phyloP scores from a whole-genome alignment of 2,329 filamentous ascomycete species.

The Calonectria hawksworthii region DNA sequence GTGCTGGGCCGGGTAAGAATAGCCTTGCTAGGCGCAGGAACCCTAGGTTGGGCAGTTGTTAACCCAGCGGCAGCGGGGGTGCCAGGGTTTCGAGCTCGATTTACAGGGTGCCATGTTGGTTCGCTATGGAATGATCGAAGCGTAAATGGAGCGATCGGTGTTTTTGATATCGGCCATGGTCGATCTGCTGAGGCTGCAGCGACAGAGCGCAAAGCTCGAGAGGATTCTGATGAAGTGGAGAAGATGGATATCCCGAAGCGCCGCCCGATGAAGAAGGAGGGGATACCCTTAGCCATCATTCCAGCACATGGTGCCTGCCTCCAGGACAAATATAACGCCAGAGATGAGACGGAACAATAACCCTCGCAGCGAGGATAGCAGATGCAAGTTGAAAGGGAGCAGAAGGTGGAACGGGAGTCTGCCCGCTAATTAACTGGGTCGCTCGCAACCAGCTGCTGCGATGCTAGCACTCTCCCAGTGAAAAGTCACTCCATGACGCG shows the following conservation, averaged over 20 bases:
- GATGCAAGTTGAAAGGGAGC: constrained; percentile 27
- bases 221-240: constrained; percentile 44
- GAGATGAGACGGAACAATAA: constrained; percentile 28
- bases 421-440: constrained; percentile 25
- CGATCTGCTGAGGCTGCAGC: constrained; percentile 27
- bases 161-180: constrained; percentile 28
- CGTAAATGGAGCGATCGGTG: constrained; percentile 20
- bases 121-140: constrained; percentile 26
- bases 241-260: constrained; percentile 47
- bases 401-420: constrained; percentile 31
- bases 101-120: constrained; percentile 17
- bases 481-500: constrained; percentile 57
- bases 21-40: constrained; percentile 17
- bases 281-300: constrained; percentile 58
- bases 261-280: constrained; percentile 53
- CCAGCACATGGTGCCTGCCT: constrained; percentile 54
- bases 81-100: not conserved
- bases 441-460: constrained; percentile 18
- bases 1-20: constrained; percentile 20
- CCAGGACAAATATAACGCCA: constrained; percentile 39
- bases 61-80: not conserved
- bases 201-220: constrained; percentile 30
- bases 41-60: constrained; percentile 10
- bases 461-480: constrained; percentile 25
- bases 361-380: constrained; percentile 25